Evolutionary conservation across 139 green algal genomes (phyloP).

Genomic region (Limnomonas spitsbergensis): DNA sequence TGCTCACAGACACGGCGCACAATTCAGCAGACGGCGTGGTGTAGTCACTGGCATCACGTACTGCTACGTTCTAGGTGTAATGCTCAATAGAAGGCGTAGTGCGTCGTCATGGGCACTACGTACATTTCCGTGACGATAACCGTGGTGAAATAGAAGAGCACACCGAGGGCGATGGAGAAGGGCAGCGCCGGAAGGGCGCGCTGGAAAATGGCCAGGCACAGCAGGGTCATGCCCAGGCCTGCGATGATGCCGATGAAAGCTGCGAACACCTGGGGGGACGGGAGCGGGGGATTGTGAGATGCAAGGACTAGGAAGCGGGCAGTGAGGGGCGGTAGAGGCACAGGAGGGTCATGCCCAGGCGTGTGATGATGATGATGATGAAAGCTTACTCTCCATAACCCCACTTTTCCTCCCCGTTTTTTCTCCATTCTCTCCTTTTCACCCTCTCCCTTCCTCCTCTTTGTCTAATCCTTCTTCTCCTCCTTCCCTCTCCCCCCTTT

Average conservation of each 20-base stretch:
- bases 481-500: too few relatives aligned
- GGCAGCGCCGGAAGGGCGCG: constrained; percentile 92
- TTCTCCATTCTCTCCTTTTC: too few relatives aligned
- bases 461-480: too few relatives aligned
- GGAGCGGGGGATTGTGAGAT: neutral
- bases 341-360: neutral
- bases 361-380: neutral
- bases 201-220: constrained; percentile 76
- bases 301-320: neutral
- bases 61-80: too few relatives aligned
- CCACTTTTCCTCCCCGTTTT: too few relatives aligned
- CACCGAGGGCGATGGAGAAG: constrained; percentile 87
- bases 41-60: too few relatives aligned
- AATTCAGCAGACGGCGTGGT: too few relatives aligned
- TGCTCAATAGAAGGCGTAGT: neutral
- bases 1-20: too few relatives aligned
- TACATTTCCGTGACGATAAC: neutral
- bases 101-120: neutral
- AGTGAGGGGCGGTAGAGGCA: neutral
- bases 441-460: too few relatives aligned
- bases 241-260: constrained; percentile 76
- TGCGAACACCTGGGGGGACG: constrained; percentile 50
- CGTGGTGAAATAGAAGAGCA: constrained; percentile 87
- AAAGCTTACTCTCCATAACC: too few relatives aligned
- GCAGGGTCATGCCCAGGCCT: constrained; percentile 79